These are phyloP conservation scores for Pichia kudriavzevii DNA, from an alignment of 1,139 yeast species.

Conservation along the genomic window DNA sequence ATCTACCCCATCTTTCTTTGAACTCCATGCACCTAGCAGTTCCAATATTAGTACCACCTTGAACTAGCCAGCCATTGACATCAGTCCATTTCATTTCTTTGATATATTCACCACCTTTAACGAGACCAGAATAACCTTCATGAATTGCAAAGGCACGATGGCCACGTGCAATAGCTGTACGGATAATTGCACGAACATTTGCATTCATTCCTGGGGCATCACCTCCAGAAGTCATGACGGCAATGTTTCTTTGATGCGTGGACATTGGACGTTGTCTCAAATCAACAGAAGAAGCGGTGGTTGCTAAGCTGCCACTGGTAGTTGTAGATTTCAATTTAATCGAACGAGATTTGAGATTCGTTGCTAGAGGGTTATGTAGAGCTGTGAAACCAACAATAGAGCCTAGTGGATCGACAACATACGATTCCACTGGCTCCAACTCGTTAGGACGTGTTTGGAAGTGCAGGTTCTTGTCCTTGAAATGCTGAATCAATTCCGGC, in stretches of 20 bases:
- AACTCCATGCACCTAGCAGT: conserved; percentile 71
- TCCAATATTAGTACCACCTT: conserved; percentile 78
- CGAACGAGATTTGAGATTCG: too few species aligned
- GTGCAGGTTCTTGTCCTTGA: conserved; percentile 28
- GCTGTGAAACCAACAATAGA: conserved; percentile 61
- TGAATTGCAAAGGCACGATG: conserved; percentile 67
- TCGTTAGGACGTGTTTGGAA: conserved; percentile 47
- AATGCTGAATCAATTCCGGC: conserved; percentile 31
- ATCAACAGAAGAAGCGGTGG: too few species aligned
- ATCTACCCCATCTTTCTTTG: conserved; percentile 60
- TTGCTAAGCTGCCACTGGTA: too few species aligned
- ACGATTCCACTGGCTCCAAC: conserved; percentile 58
- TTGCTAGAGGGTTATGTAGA: conserved; percentile 44
- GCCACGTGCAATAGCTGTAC: conserved; percentile 64
- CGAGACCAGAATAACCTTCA: conserved; percentile 76
- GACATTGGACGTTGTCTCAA: too few species aligned
- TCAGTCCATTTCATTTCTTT: conserved; percentile 69
- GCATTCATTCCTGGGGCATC: conserved; percentile 88
- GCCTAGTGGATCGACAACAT: conserved; percentile 63
- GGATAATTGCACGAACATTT: conserved; percentile 69
- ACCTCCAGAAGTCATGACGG: conserved; percentile 84
- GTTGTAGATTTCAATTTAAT: too few species aligned
- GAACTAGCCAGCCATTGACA: conserved; percentile 65
- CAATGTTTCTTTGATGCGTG: conserved; percentile 62
- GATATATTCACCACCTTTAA: conserved; percentile 59